Evolutionary conservation across 306 rosid species (phyloP), one percentile per base, ranked within the genome.

Genomic region (Casuarina equisetifolia): DNA sequence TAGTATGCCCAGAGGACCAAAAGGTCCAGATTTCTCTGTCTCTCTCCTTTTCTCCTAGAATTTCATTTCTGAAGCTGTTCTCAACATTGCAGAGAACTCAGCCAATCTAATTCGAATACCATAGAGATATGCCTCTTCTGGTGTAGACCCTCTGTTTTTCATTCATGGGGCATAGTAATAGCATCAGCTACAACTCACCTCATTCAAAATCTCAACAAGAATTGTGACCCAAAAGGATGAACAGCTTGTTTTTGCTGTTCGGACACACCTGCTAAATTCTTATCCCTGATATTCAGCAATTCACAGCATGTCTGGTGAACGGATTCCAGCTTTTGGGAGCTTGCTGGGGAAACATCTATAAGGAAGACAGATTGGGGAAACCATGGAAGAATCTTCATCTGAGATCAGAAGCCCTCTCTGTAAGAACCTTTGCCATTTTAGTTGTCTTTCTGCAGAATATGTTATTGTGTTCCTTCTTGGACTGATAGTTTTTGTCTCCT

Each of bases 341-440:
- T 16, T 6, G 7, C 38, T 11, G 55, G 10, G 16, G 16, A 25
- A 25, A 9, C 16, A 50, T 15, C 40, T 1, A 17, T 9, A 25
- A 32, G 40, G 15, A 25, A 72, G 76, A 73, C 67, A 72, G 61
- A 73, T 25, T 25, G 32, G 32, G 68, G 15, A 46, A 19, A 6
- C 75, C 64, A 72, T 77, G 78, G 81, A 82, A 73, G 85, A 69
- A 57, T 35, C 73, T 55, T 19, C 79, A 7, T 17, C 48, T 73
- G 82, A 74, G 76, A 78, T 82, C 72, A 78, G 79, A 59, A 10
- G 52, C 48, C 86, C 77, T 69, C 80, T 82, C 49, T 58, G 82
- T 82, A 74, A 66, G 36, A 13, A 38, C 13, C 51, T 17, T 54
- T 25, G 25, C 42, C 71, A 3, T 40, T 0, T 66, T 16, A 2